A percentile compares a stretch with the other conserved stretches of the same genome.
Evolutionary conservation across 495 filamentous ascomycete genomes (phyloP).

Genomic region (Penicillium odoratum): DNA sequence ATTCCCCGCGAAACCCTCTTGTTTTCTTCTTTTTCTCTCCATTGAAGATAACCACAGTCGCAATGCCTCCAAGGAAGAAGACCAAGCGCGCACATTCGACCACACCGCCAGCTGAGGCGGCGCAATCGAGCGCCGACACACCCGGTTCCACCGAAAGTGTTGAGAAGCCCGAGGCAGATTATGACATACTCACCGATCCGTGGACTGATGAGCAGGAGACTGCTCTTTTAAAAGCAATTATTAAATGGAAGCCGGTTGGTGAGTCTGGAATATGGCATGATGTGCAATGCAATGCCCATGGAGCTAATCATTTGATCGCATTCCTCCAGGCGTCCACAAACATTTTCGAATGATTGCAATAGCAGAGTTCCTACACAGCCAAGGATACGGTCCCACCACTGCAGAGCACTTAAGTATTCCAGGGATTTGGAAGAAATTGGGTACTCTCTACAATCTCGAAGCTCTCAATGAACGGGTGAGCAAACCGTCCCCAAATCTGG

Average conservation of each 20-base stretch:
- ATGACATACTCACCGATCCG: conserved; percentile 60
- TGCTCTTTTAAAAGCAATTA: conserved; percentile 83
- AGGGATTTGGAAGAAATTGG: conserved; percentile 88
- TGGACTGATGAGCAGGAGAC: conserved; percentile 98
- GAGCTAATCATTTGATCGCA: conserved; percentile 7
- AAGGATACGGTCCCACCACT: conserved; percentile 69
- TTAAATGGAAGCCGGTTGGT: conserved; percentile 95
- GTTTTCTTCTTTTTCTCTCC: background rate
- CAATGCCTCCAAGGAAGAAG: conserved; percentile 78
- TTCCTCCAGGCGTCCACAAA: conserved; percentile 80
- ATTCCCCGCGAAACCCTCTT: conserved; percentile 3
- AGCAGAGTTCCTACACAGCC: conserved; percentile 78
- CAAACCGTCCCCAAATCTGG: background rate
- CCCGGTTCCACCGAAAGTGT: conserved; percentile 32
- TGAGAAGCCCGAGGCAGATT: conserved; percentile 36
- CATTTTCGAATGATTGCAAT: conserved; percentile 95
- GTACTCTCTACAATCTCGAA: conserved; percentile 81
- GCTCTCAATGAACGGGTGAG: conserved; percentile 81
- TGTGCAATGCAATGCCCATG: background rate
- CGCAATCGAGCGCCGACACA: conserved; percentile 37
- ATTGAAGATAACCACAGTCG: conserved; percentile 2
- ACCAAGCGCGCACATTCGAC: conserved; percentile 35
- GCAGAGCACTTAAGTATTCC: conserved; percentile 81
- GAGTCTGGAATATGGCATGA: conserved; percentile 22
- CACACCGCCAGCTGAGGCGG: conserved; percentile 40